Evolutionary conservation across 2,329 filamentous ascomycete species (phyloP).

Genomic region (Hymenoscyphus linearis): DNA sequence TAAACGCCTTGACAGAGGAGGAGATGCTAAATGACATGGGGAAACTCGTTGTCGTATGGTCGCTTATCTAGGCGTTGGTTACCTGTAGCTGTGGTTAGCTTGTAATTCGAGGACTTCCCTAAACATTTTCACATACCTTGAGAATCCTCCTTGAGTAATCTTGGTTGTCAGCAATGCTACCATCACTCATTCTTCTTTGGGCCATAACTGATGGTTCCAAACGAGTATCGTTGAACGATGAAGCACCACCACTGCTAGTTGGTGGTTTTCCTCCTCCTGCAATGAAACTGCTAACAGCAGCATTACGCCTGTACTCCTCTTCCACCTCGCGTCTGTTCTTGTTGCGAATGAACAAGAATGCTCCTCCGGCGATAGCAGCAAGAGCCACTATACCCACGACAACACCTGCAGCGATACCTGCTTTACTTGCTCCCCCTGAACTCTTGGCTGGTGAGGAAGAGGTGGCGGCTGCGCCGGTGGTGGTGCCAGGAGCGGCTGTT

Average conservation of each 20-base stretch:
- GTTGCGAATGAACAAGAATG: constrained; percentile 70
- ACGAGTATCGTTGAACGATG: constrained; percentile 72
- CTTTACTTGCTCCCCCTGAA: constrained; percentile 40
- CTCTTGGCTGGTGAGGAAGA: constrained; percentile 8
- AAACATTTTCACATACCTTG: constrained; percentile 59
- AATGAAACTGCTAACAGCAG: constrained; percentile 72
- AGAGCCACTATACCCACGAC: constrained; percentile 76
- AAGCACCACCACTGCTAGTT: constrained; percentile 50
- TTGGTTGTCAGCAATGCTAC: constrained; percentile 94
- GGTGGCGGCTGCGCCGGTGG: constrained; percentile 6
- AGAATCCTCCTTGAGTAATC: constrained; percentile 95
- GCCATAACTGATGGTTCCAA: constrained; percentile 80
- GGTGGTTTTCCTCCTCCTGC: constrained; percentile 58
- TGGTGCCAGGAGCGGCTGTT: constrained; percentile 16
- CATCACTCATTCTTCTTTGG: constrained; percentile 80
- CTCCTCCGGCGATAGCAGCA: constrained; percentile 59
- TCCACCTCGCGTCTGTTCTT: constrained; percentile 73
- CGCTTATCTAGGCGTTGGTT: constrained; percentile 49
- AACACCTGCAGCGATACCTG: constrained; percentile 79
- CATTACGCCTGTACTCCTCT: constrained; percentile 78
- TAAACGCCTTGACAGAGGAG: constrained; percentile 28
- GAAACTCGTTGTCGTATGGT: constrained; percentile 37
- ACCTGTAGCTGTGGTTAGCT: constrained; percentile 37
- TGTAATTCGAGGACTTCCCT: neutral
- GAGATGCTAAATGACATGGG: constrained; percentile 27